Evolutionary conservation across 257 asterid genomes (phyloP), one percentile per base, ranked within the genome.

Genomic region (Eucommia ulmoides): DNA sequence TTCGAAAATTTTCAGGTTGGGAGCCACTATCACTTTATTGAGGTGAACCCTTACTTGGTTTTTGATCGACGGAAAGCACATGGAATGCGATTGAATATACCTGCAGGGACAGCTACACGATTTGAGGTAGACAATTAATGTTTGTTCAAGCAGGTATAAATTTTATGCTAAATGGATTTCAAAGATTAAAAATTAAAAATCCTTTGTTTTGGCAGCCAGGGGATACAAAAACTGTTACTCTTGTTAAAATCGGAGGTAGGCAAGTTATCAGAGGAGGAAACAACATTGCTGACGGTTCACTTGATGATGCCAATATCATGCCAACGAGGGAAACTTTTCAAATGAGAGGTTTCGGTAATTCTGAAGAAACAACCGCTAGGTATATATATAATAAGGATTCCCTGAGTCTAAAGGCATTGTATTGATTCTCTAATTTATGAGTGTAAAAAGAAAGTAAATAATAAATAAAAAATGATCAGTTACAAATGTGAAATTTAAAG

Each of bases 1-100:
- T n/a, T 50, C 49, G 41, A 35, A 64, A 29, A 58, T 21, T 47
- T 78, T 47, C 74, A 89, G 96, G 91, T 89, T 69, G 98, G 98
- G 45, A 89, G 98, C 72, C 98, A 89, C 69, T 85, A 89, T 76
- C 94, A 80, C 80, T 85, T 89, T 66, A 78, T 80, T 44, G 98
- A 89, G 75, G 92, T 69, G 59, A 89, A 89, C 67, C 96, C 93
- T 20, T 71, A 59, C 57, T 56, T 89, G 81, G 70, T 69, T 56
- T 89, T 82, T 64, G 94, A 89, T 77, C 75, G 96, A 61, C 50
- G 59, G 41, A 89, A 65, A 71, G 85, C 96, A 49, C 55, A 67
- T 55, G 93, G 85, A 53, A 85, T 78, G 94, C 78, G 94, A 53
- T 68, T 89, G 61, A 89, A 89, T 61, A 82, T 85, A 59, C 96